Evolutionary conservation across 139 green algal species (phyloP).

Genomic region (Gonium pectorale): DNA sequence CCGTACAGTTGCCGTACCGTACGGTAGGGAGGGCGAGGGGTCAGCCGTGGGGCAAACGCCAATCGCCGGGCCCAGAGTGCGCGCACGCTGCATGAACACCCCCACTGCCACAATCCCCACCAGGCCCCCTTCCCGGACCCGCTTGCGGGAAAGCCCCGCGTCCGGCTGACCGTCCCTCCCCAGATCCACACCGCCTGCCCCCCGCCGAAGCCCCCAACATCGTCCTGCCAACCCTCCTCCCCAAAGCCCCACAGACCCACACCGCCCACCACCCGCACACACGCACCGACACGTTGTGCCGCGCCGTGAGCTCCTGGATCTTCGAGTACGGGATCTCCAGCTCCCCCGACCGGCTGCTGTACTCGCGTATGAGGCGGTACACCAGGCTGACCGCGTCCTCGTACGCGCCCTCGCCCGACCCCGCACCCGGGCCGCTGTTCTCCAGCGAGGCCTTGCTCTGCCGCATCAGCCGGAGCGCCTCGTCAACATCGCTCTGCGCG

Average conservation of each 20-base stretch:
- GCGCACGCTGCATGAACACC: too few species aligned
- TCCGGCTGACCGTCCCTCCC: too few species aligned
- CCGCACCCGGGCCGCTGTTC: slow-evolving; percentile 45
- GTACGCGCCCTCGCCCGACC: slow-evolving; percentile 20
- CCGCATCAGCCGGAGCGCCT: slow-evolving; percentile 94
- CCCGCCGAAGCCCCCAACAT: too few species aligned
- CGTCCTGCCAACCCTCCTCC: too few species aligned
- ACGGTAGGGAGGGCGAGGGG: background rate
- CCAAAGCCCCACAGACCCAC: too few species aligned
- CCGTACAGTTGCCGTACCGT: background rate
- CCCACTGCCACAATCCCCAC: too few species aligned
- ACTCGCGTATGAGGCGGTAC: slow-evolving; percentile 59
- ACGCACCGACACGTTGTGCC: slow-evolving; percentile 55
- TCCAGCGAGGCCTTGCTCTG: slow-evolving; percentile 90
- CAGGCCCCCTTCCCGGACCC: too few species aligned
- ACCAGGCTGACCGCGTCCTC: slow-evolving; percentile 72
- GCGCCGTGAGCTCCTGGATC: slow-evolving; percentile 53
- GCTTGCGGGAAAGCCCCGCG: too few species aligned
- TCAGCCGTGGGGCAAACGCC: too few species aligned
- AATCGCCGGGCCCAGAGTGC: too few species aligned
- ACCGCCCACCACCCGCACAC: background rate
- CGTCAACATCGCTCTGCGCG: slow-evolving; percentile 91
- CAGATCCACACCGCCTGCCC: too few species aligned
- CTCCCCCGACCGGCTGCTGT: slow-evolving; percentile 33
- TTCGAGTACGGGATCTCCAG: slow-evolving; percentile 46